phyloP scores from a whole-genome alignment of 2,329 filamentous ascomycete species.

The Colletotrichum sojae region DNA sequence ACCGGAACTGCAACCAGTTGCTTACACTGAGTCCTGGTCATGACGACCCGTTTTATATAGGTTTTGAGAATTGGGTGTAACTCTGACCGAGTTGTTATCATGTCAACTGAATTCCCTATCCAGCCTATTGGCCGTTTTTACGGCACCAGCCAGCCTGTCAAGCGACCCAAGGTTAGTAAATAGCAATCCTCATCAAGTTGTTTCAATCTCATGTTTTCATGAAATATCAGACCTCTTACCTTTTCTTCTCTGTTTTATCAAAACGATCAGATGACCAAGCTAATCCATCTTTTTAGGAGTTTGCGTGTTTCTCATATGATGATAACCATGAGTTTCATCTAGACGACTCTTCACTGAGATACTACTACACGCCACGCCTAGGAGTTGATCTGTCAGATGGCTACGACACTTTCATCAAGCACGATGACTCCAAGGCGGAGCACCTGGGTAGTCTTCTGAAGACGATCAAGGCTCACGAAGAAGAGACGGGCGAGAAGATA shows the following conservation, averaged over 20 bases:
- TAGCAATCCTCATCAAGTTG: not conserved
- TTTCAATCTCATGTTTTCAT: too few species aligned
- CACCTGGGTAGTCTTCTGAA: constrained; percentile 88
- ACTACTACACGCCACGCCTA: constrained; percentile 85
- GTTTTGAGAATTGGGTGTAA: not conserved
- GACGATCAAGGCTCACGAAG: constrained; percentile 81
- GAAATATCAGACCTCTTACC: not conserved
- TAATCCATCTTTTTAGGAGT: constrained; percentile 71
- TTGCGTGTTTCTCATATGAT: constrained; percentile 94
- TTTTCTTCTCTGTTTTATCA: not conserved
- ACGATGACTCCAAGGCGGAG: constrained; percentile 86
- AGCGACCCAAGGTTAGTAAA: constrained; percentile 76
- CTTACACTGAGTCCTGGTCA: not conserved
- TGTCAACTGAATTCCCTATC: constrained; percentile 67
- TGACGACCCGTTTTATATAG: not conserved
- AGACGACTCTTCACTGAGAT: constrained; percentile 85
- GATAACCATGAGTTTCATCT: constrained; percentile 82
- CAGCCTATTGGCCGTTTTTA: constrained; percentile 79
- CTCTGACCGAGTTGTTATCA: not conserved
- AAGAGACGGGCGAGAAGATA: constrained; percentile 74
- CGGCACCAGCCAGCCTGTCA: constrained; percentile 78
- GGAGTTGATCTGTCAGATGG: constrained; percentile 83
- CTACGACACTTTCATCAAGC: constrained; percentile 85
- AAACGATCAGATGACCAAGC: not conserved
- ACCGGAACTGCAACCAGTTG: constrained; percentile 22